These are phyloP conservation scores for Mycena galericulata DNA, from an alignment of 768 basidiomycete species.

Conservation along the genomic window DNA sequence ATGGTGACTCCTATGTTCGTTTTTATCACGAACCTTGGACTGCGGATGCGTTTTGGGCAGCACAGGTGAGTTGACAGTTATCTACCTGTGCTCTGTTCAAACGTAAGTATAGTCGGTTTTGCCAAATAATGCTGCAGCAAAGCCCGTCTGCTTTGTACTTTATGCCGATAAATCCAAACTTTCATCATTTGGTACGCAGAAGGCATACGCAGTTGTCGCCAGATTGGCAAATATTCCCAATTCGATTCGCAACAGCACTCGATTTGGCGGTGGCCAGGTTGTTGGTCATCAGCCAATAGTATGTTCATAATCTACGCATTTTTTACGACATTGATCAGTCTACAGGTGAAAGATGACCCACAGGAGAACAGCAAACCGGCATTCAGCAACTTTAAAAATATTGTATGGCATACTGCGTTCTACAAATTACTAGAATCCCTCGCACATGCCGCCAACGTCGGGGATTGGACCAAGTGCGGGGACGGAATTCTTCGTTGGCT, in stretches of 20 bases:
- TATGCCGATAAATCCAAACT: constrained; percentile 39
- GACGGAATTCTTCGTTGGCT: constrained; percentile 42
- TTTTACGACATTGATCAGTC: background rate
- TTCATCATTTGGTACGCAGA: constrained; percentile 30
- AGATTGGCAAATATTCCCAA: constrained; percentile 29
- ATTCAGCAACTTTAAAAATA: constrained; percentile 48
- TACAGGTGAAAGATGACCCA: constrained; percentile 48
- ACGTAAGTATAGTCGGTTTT: background rate
- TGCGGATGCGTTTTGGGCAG: constrained; percentile 51
- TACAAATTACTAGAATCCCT: constrained; percentile 44
- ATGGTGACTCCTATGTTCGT: constrained; percentile 39
- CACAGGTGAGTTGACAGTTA: constrained; percentile 43
- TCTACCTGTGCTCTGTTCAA: background rate
- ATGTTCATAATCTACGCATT: background rate
- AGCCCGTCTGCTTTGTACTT: constrained; percentile 30
- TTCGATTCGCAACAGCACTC: constrained; percentile 28
- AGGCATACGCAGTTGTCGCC: constrained; percentile 34
- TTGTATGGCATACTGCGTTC: constrained; percentile 54
- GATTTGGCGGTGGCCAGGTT: constrained; percentile 32
- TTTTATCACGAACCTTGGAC: constrained; percentile 55
- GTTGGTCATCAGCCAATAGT: constrained; percentile 36
- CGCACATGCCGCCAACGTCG: constrained; percentile 31
- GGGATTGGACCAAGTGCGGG: constrained; percentile 41
- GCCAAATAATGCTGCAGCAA: constrained; percentile 1
- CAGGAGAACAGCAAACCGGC: constrained; percentile 43